Base-by-base conservation (phyloP, 1,139 yeast genomes). In the Hansenula sp. region DNA sequence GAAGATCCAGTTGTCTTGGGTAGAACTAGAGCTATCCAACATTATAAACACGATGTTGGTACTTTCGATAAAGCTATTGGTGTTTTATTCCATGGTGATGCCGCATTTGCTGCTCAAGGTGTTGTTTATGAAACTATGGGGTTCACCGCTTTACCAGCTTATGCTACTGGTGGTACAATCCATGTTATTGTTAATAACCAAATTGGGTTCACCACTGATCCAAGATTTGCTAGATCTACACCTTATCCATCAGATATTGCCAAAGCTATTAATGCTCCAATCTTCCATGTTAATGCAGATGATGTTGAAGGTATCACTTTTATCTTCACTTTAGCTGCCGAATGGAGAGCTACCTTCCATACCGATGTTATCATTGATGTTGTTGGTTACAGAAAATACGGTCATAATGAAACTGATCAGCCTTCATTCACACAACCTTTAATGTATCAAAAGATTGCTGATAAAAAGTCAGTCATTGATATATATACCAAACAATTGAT, bases 381-480 rank as follows among this genome's bases (percentile, higher is more conserved):
- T 62, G 97, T 93, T 62, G 96, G 99, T 69, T 93, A 94, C 87
- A 83, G 99, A 75, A 91, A 91, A 71, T 81, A 93, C 66, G 99
- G 99, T 68, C 99, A 93, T 77, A 93, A 93, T 68, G 99, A 93
- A 77, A 93, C 98, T 56, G 99, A 93, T 72, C 99, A 93, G 76
- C 99, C 99, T 47, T 76, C 96, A 39, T 93, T 93, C 80, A 93
- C 99, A 38, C 99, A 93, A 72, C 99, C 99, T 42, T 72, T 90
- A 60, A 93, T 93, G 99, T 93, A 93, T 76, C 74, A 88, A 69
- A 79, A 79, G 71, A 87, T 93, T 64, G 90, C 94, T 47, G 77
- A 87, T 66, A 93, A 91, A 82, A 80, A 82, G 66, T 81, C 91
- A 42, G 96, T 91, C 44, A 77, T 93, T 58, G 96, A 91, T 61